A percentile compares a stretch with the other conserved stretches of the same genome.
These are phyloP conservation scores for Fusarium decemcellulare DNA, from an alignment of 2,329 filamentous ascomycete genomes.

Conservation along the genomic window DNA sequence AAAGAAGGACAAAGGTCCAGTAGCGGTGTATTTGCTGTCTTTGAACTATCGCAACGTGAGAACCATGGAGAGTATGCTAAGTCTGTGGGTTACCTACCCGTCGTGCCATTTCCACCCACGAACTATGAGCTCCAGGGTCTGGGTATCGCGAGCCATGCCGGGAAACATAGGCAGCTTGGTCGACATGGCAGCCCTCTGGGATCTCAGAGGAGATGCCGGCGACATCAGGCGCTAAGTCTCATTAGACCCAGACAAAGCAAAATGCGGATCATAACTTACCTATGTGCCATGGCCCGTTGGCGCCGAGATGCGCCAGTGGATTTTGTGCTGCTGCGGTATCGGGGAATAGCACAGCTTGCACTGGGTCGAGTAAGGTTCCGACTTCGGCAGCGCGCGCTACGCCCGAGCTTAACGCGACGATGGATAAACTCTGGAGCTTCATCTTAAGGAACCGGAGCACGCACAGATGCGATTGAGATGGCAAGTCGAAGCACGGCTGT, in stretches of 20 bases:
- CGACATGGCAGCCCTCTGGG: conserved; percentile 70
- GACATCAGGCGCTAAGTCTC: conserved; percentile 64
- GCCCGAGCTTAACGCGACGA: conserved; percentile 6
- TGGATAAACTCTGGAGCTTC: not conserved
- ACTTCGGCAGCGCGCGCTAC: conserved; percentile 4
- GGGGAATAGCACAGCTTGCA: conserved; percentile 46
- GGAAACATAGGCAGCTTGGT: conserved; percentile 71
- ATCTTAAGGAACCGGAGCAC: not conserved
- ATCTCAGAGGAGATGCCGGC: conserved; percentile 67
- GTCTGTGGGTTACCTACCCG: conserved; percentile 50
- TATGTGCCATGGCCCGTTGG: conserved; percentile 67
- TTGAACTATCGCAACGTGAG: conserved; percentile 60
- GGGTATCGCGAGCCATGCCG: conserved; percentile 76
- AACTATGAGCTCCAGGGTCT: conserved; percentile 70
- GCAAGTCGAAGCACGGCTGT: not conserved
- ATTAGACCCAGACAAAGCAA: not conserved
- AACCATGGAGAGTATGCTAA: not conserved
- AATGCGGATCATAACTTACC: conserved; percentile 51
- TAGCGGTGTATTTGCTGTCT: conserved; percentile 66
- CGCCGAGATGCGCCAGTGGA: conserved; percentile 64
- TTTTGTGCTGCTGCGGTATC: conserved; percentile 51
- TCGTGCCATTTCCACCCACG: conserved; percentile 65
- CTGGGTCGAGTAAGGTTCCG: conserved; percentile 45
- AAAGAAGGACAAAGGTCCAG: conserved; percentile 69
- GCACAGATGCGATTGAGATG: not conserved